Base-by-base conservation (phyloP, 75 land plant genomes). In the Chamaecyparis obtusa region DNA sequence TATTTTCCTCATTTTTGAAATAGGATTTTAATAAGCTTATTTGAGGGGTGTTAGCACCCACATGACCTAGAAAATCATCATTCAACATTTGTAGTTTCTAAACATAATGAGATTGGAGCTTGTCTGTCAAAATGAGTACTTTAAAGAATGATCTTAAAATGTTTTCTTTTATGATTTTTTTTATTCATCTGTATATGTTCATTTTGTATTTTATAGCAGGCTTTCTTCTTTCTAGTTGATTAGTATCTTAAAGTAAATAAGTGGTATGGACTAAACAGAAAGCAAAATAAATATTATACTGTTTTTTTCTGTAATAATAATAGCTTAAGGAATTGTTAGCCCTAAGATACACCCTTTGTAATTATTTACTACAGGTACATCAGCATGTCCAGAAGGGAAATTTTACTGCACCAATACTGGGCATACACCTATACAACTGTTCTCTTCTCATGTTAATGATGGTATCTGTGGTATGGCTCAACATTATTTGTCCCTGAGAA, bases 371-470 rank as follows among this genome's bases (percentile, higher is more conserved):
- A 84, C 88, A 97, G 99, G 99, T 78, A 97, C 99, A 39, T 93
- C 98, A 36, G 98, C 99, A 30, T 97, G 99, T 87, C 97, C 99
- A 54, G 90, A 91, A 24, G 90, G 95, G 51, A 96, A 88, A 90
- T 97, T 97, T 80, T 95, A 96, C 55, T 97, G 98, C 89, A 89
- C 84, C 85, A 96, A 96, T 89, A 56, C 56, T 8, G 95, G 98
- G 49, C 90, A 92, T 77, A 72, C 85, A 54, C 96, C 99, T 75
- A 83, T 82, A 67, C 86, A 86, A 37, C 79, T 97, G 75, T 96
- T 93, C 83, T 96, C 99, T 85, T 97, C 99, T 80, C 92, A 89
- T 16, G 95, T 97, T 13, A 97, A 97, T 87, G 99, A 97, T 91
- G 92, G 88, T 72, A 92, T 97, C 51, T 97, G 99, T 87, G 99